These are phyloP conservation scores for Cicer pinnatifidum DNA, from an alignment of 306 rosid species.

Conservation along the genomic window DNA sequence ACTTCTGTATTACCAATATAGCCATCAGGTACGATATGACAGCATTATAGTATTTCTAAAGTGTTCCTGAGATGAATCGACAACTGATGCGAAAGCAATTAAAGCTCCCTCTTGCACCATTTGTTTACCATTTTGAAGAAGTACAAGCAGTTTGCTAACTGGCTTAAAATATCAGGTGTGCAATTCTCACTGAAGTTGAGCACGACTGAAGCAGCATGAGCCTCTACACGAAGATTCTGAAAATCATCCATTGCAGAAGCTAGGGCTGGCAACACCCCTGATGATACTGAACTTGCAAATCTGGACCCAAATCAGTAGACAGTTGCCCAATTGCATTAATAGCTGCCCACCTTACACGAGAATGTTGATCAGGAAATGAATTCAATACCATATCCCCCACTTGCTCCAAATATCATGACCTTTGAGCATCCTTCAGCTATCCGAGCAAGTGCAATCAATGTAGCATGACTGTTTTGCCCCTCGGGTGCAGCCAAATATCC, in stretches of 20 bases:
- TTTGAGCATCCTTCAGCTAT: conserved; percentile 94
- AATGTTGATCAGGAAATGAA: conserved; percentile 91
- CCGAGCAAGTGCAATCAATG: conserved; percentile 85
- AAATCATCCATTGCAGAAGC: conserved; percentile 96
- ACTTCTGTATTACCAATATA: conserved; percentile 92
- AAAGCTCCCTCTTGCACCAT: conserved; percentile 99
- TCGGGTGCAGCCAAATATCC: conserved; percentile 82
- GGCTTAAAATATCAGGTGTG: conserved; percentile 87
- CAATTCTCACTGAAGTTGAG: conserved; percentile 99
- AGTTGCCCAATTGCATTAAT: conserved; percentile 95
- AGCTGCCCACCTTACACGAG: conserved; percentile 99
- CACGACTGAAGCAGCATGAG: conserved; percentile 99
- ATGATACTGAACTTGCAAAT: conserved; percentile 86
- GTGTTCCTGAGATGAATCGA: conserved; percentile 99
- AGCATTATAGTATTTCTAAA: conserved; percentile 91
- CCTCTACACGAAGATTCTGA: conserved; percentile 97
- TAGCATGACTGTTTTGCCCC: conserved; percentile 94
- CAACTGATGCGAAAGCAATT: conserved; percentile 98
- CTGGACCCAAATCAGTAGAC: conserved; percentile 98
- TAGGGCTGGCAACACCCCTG: conserved; percentile 81
- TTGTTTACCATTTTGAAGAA: conserved; percentile 97
- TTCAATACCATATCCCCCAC: conserved; percentile 96
- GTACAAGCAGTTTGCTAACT: conserved; percentile 87
- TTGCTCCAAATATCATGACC: conserved; percentile 95
- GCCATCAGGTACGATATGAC: conserved; percentile 97